Percentiles rank a stretch among this genome's conserved stretches.
Conservation (phyloP, 2,329 filamentous ascomycete species). For the Amphichorda felina region DNA sequence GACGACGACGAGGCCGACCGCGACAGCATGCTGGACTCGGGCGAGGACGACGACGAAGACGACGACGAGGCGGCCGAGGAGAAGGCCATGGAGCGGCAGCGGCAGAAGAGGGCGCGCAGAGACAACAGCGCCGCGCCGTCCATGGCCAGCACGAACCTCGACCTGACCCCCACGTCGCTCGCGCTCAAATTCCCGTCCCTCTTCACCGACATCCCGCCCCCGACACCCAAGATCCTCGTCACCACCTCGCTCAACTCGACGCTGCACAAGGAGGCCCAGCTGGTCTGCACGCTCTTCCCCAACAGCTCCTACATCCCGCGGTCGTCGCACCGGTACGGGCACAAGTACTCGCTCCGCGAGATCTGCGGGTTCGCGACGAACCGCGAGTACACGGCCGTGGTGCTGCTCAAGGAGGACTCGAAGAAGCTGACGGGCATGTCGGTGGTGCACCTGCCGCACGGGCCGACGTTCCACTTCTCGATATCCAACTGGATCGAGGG, state of each 20-base stretch:
- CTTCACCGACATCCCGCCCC: conserved; percentile 46
- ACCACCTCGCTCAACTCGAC: conserved; percentile 86
- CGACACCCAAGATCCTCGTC: conserved; percentile 73
- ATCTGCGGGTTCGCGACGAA: conserved; percentile 79
- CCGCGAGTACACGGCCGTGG: conserved; percentile 69
- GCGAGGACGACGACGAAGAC: conserved; percentile 34
- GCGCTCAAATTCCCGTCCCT: conserved; percentile 50
- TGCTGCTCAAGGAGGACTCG: conserved; percentile 79
- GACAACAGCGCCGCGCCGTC: conserved; percentile 43
- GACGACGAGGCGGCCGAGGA: conserved; percentile 36
- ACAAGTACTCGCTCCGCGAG: conserved; percentile 88
- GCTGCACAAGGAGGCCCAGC: conserved; percentile 69
- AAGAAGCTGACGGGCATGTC: conserved; percentile 77
- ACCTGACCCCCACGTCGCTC: conserved; percentile 48
- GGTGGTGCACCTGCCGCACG: conserved; percentile 70
- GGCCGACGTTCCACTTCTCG: conserved; percentile 87
- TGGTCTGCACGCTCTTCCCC: conserved; percentile 74
- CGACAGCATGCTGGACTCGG: conserved; percentile 72
- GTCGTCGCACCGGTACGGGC: conserved; percentile 67
- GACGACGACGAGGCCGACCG: conserved; percentile 44
- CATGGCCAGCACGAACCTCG: conserved; percentile 51
- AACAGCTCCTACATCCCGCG: conserved; percentile 80
- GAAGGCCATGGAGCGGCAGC: conserved; percentile 28
- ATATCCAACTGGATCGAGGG: conserved; percentile 87
- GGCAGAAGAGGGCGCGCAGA: conserved; percentile 29